Base-by-base conservation (phyloP, 2,329 filamentous ascomycete species). In the Fusarium sp. region DNA sequence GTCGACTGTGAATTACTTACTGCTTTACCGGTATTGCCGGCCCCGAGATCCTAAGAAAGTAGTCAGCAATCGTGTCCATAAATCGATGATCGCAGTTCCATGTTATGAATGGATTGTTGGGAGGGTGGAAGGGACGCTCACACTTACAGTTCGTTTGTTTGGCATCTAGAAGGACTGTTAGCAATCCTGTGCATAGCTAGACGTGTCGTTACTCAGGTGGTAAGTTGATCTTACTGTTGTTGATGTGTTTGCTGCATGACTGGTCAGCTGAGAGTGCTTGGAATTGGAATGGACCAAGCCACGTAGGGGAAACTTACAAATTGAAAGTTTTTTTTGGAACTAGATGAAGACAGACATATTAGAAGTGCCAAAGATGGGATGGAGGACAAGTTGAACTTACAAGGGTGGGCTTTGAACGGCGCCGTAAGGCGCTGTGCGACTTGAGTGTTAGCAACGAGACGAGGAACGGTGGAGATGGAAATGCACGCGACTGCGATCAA, bases 381-480 rank as follows among this genome's bases (percentile, higher is more conserved):
- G 9, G 25, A 45, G 44, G 3, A 46, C 14, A 46, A 10, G 12
- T 14, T 29, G 44, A 46, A 46, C 44, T 46, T 29, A n/a, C 19
- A 16, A 0, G 19, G 9, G 19, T 11, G 19, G 44, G 25, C 25
- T 46, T 46, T 15, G 0, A 2, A 15, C 0, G 1, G 3, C 41
- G 4, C 41, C 25, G 9, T 10, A 18, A 0, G 1, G 4, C 44
- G 6, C 44, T 46, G 19, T 46, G 7, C 19, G 14, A 29, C 29
- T 10, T 46, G 14, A 19, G 44, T 16, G 44, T n/a, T 5, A 46
- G 44, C 44, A 4, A 5, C 44, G 4, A 46, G 25, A 29, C 44
- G 3, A 46, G 19, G 19, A 29, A 48, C 15, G n/a, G 29, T 8
- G 27, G 45, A 10, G 12, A 46, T 18, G 16, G 29, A 33, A 11